These are phyloP conservation scores for Ceratobasidium sp. DNA, from an alignment of 1,284 basidiomycete genomes.

Conservation along the genomic window DNA sequence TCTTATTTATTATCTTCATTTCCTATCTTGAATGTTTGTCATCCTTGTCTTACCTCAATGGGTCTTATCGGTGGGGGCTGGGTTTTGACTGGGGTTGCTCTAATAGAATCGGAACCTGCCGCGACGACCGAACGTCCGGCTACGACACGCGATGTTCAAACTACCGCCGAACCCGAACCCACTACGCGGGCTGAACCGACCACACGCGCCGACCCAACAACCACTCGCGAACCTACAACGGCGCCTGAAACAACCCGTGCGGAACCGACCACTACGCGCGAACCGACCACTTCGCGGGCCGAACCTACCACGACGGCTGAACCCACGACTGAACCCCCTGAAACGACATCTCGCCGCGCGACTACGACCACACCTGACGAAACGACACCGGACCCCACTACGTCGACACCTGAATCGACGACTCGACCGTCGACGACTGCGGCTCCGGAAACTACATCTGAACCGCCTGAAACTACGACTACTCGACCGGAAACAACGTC, in stretches of 20 bases:
- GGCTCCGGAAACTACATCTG: conserved; percentile 13
- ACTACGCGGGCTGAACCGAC: conserved; percentile 2
- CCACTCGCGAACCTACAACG: background rate
- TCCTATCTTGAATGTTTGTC: background rate
- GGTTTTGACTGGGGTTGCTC: conserved; percentile 14
- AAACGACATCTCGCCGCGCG: conserved; percentile 9
- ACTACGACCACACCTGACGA: conserved; percentile 16
- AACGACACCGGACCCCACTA: background rate
- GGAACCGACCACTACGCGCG: conserved; percentile 15
- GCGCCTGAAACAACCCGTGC: conserved; percentile 16
- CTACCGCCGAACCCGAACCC: background rate
- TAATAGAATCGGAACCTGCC: conserved; percentile 24
- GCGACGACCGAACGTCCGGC: conserved; percentile 20
- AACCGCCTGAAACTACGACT: conserved; percentile 14
- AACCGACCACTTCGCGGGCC: background rate
- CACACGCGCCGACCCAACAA: background rate
- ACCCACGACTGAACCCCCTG: conserved; percentile 10
- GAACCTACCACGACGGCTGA: conserved; percentile 5
- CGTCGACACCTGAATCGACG: background rate
- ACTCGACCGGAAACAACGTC: conserved; percentile 16
- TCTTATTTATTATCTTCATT: background rate
- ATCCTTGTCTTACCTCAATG: background rate
- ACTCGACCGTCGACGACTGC: background rate
- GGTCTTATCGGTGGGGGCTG: conserved; percentile 1
- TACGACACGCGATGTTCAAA: conserved; percentile 21